phyloP scores from a whole-genome alignment of 176 grass and related monocot species.

The Aegilops umbellulata region DNA sequence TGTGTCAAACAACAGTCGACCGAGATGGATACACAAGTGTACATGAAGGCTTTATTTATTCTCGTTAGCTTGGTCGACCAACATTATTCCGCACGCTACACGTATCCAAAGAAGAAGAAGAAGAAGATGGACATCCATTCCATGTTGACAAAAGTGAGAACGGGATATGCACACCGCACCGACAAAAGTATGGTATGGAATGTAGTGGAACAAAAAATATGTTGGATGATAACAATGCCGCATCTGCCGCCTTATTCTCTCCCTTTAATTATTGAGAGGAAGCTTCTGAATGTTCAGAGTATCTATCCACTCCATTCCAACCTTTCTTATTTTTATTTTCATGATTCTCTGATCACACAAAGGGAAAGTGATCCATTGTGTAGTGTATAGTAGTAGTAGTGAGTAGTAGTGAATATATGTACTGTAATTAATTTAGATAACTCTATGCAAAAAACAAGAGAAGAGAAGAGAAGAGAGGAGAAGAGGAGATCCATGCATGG shows the following conservation, averaged over 20 bases:
- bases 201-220: background rate
- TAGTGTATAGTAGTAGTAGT: no score
- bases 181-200: background rate
- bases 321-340: background rate
- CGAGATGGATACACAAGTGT: background rate
- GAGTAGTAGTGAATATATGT: no score
- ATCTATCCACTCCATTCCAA: background rate
- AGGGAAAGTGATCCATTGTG: no score
- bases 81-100: background rate
- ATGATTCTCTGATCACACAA: no score
- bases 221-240: background rate
- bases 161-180: background rate
- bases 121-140: background rate
- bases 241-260: slow-evolving; percentile 7
- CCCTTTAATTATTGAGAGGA: background rate
- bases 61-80: background rate
- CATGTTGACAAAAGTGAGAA: background rate
- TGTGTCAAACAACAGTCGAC: background rate
- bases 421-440: no score
- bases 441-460: no score
- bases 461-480: no score
- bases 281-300: background rate
- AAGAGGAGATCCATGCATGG: no score
- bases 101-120: background rate
- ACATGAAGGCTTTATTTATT: background rate